A percentile compares a stretch with the other conserved stretches of the same genome.
phyloP scores from a whole-genome alignment of 257 asterid species.

The Anisodus tanguticus region DNA sequence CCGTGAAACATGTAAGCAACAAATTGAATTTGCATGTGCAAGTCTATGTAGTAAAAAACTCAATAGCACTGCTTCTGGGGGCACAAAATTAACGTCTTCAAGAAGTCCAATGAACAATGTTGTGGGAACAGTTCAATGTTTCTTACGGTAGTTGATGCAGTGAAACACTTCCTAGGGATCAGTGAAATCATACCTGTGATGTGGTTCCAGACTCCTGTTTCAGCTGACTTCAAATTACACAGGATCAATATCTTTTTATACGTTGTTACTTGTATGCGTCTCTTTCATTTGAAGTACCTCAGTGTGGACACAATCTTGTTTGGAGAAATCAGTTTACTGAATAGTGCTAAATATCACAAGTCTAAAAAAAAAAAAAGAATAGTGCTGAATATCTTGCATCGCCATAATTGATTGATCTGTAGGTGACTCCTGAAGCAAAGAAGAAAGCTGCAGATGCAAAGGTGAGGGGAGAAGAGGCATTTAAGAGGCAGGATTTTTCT shows the following conservation, averaged over 20 bases:
- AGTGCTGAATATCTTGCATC: constrained; percentile 12
- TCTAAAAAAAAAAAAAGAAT: background rate
- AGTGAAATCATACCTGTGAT: background rate
- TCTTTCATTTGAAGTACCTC: constrained; percentile 6
- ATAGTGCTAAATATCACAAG: background rate
- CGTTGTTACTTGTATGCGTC: background rate
- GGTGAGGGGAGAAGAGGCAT: constrained; percentile 84
- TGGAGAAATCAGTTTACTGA: background rate
- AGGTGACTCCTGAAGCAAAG: constrained; percentile 89
- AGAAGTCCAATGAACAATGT: constrained; percentile 21
- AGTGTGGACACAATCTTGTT: background rate
- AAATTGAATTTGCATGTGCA: background rate
- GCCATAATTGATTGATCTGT: constrained; percentile 30
- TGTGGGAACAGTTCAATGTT: constrained; percentile 17
- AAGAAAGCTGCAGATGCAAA: constrained; percentile 86
- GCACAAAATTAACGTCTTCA: background rate
- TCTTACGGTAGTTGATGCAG: background rate
- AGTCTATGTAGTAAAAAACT: constrained; percentile 6
- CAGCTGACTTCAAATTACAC: constrained; percentile 18
- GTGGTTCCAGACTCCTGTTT: background rate
- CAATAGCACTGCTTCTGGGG: background rate
- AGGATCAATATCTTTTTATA: background rate
- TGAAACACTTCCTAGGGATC: background rate
- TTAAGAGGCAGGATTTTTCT: constrained; percentile 66
- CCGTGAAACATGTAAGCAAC: background rate